Percentiles rank a stretch among this genome's conserved stretches.
These are phyloP conservation scores for Neodidymelliopsis sp. DNA, from an alignment of 2,329 filamentous ascomycete species.

Conservation along the genomic window DNA sequence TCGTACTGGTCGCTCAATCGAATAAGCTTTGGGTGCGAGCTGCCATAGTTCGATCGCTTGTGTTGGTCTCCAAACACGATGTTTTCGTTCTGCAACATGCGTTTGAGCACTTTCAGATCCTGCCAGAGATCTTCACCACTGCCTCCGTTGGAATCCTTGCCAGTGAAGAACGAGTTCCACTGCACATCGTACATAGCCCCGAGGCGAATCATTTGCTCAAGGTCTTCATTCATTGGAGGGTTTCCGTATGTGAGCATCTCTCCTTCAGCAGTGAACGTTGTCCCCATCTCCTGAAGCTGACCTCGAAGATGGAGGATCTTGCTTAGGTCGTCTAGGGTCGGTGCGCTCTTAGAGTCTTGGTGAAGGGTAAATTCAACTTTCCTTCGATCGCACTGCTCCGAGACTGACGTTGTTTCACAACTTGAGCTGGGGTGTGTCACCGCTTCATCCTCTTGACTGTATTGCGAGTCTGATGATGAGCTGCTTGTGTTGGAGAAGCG, in stretches of 20 bases:
- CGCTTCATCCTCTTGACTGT: neutral
- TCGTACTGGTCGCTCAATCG: conserved; percentile 4
- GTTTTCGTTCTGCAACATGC: conserved; percentile 17
- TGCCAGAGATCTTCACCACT: neutral
- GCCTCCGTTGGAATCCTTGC: neutral
- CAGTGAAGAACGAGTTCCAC: conserved; percentile 14
- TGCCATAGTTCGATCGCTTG: conserved; percentile 7
- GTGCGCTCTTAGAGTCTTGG: neutral
- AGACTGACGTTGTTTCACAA: neutral
- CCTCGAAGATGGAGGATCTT: conserved; percentile 1
- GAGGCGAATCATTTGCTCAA: conserved; percentile 18
- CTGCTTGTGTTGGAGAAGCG: neutral
- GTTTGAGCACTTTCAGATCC: conserved; percentile 9
- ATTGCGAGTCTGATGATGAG: neutral
- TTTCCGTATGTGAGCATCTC: conserved; percentile 19
- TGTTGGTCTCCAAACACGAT: conserved; percentile 10
- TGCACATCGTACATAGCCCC: conserved; percentile 18
- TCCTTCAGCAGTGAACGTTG: conserved; percentile 10
- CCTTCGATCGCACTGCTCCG: neutral
- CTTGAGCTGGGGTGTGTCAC: neutral
- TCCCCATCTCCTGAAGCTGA: conserved; percentile 16
- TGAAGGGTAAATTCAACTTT: neutral
- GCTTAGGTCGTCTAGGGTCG: neutral
- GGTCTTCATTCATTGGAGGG: conserved; percentile 5
- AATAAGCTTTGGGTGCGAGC: neutral